Evolutionary conservation across 768 basidiomycete genomes (phyloP).

Genomic region (Lactifluus volemus): DNA sequence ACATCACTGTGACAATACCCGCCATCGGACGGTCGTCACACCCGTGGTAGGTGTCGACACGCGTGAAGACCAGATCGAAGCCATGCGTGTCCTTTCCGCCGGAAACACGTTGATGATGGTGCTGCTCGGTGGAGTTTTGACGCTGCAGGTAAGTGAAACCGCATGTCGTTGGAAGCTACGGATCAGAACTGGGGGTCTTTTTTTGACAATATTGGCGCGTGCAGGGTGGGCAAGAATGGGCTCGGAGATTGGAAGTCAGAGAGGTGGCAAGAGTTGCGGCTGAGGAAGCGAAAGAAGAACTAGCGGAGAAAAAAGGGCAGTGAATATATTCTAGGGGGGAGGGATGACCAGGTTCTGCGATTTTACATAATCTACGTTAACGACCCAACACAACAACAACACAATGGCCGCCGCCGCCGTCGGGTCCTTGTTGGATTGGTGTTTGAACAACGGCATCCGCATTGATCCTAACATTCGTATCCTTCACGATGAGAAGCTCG

Average conservation of each 20-base stretch:
- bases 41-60: conserved; percentile 49
- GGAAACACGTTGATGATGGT: conserved; percentile 80
- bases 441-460: conserved; percentile 17
- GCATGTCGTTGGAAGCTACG: neutral
- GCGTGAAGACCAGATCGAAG: conserved; percentile 59
- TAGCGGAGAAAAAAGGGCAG: conserved; percentile 12
- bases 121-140: conserved; percentile 53
- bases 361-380: conserved; percentile 6
- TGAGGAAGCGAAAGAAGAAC: conserved; percentile 11
- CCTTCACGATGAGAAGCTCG: conserved; percentile 8
- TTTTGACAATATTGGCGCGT: conserved; percentile 5
- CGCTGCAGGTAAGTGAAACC: conserved; percentile 53
- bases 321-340: neutral
- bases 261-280: conserved; percentile 16
- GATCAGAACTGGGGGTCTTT: neutral
- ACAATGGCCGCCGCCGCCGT: neutral
- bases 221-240: conserved; percentile 76
- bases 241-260: conserved; percentile 17
- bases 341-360: too few species aligned
- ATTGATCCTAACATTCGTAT: conserved; percentile 19
- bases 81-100: conserved; percentile 74
- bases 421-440: conserved; percentile 19
- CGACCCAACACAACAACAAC: conserved; percentile 1
- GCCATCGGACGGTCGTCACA: conserved; percentile 65
- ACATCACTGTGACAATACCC: conserved; percentile 75